These are phyloP conservation scores for Silene noctiflora DNA, from an alignment of 179 eudicot species.

Conservation along the genomic window DNA sequence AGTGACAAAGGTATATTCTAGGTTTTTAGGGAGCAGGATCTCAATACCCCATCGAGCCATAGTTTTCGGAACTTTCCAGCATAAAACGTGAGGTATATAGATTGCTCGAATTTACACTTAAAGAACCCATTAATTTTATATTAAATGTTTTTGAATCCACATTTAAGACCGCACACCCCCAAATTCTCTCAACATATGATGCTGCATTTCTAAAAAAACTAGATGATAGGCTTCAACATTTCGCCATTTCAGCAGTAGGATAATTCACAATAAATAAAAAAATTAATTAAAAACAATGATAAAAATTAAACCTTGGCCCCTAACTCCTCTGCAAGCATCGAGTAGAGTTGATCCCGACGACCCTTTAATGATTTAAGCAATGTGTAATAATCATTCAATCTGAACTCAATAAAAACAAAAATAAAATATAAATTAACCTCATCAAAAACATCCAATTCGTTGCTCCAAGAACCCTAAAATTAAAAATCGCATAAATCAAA, in stretches of 20 bases:
- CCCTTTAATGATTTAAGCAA: slow-evolving; percentile 55
- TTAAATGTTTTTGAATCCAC: no score
- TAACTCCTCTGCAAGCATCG: slow-evolving; percentile 57
- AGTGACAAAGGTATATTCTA: neutral
- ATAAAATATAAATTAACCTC: neutral
- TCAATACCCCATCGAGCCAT: no score
- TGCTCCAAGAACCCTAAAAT: slow-evolving; percentile 7
- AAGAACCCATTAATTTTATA: no score
- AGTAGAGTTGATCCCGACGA: slow-evolving; percentile 63
- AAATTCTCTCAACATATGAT: neutral
- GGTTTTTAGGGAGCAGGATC: neutral
- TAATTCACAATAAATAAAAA: slow-evolving; percentile 8
- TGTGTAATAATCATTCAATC: slow-evolving; percentile 69
- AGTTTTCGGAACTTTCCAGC: no score
- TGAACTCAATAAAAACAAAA: slow-evolving; percentile 35
- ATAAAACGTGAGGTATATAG: neutral
- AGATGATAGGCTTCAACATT: neutral
- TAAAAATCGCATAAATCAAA: neutral
- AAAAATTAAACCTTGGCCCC: slow-evolving; percentile 58
- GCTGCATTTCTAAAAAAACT: neutral
- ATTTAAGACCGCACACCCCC: neutral
- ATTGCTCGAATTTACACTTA: neutral
- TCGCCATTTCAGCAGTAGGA: neutral
- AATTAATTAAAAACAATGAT: neutral
- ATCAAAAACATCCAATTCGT: neutral